Base-by-base conservation (phyloP, 768 basidiomycete species). In the Harrya chromipes region DNA sequence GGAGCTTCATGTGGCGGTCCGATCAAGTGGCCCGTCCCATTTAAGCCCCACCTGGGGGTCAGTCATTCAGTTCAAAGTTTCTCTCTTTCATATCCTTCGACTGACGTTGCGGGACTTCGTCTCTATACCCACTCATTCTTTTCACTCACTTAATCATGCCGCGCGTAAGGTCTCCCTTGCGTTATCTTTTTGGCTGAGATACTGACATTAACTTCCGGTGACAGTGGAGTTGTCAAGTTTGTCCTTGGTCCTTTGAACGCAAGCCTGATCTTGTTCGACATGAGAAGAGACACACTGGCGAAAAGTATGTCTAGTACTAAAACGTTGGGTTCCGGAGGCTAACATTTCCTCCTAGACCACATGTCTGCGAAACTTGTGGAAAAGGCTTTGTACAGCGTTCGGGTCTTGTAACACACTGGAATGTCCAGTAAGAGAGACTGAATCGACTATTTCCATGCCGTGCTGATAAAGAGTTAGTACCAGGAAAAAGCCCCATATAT, bases 251-350 rank as follows among this genome's bases (percentile, higher is more conserved):
- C 26, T 86, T 87, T 58, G 57, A 63, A 4, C 78, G 83, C 40
- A 79, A 76, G 61, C 78, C 78, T 19, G 86, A 87, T 60, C 74
- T 82, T 33, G 76, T 69, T 37, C 79, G 85, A 51, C 87, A 89
- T 56, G 52, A 71, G 44, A 54, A 61, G 19, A 59, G 77, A 19
- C 85, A 87, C 57, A 67, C 65, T 17, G 77, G 76, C 20, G 58
- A 70, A 39, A 81, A 72, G 85, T 85, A 43, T 5, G 69, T 54
- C 27, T 4, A 14, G 40, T 31, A 29, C 37, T 26, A 38, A n/a
- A 40, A 21, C 10, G 37, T 10, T 19, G 17, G 9, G 10, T 21
- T 14, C 12, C 16, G 13, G 47, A 24, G n/a, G 38, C 39, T 43
- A 21, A 60, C 21, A 13, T 35, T 9, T 20, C n/a, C 33, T 23